phyloP scores from a whole-genome alignment of 495 filamentous ascomycete species.

The Xylaria sp. region DNA sequence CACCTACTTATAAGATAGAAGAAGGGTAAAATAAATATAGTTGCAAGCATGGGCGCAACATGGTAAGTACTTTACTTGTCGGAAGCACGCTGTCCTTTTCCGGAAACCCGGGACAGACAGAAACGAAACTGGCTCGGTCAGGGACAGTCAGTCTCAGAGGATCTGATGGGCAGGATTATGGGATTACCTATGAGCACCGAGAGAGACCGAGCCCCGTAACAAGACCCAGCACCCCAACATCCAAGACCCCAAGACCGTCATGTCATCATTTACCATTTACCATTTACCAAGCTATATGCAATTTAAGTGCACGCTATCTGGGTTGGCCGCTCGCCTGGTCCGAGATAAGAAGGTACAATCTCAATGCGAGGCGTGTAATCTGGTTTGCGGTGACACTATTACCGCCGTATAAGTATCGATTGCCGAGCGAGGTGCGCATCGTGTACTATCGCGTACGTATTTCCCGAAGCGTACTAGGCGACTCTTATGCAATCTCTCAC shows the following conservation, averaged over 20 bases:
- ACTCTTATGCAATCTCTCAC: not conserved
- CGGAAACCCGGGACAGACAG: slow-evolving; percentile 14
- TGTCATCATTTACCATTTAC: too few species aligned
- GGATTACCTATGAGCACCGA: not conserved
- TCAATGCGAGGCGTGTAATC: not conserved
- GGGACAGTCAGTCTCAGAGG: not conserved
- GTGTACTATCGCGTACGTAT: not conserved
- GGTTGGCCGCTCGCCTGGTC: slow-evolving; percentile 19
- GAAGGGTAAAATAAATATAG: not conserved
- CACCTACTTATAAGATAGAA: not conserved
- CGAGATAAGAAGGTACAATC: slow-evolving; percentile 25
- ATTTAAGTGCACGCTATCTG: not conserved
- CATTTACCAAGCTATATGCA: slow-evolving; percentile 1
- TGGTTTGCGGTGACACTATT: slow-evolving; percentile 1
- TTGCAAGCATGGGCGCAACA: not conserved
- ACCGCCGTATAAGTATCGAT: too few species aligned
- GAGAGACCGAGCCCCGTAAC: slow-evolving; percentile 8
- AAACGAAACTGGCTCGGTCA: not conserved
- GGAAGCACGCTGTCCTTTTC: slow-evolving; percentile 19
- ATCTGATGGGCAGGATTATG: not conserved
- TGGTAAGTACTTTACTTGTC: slow-evolving; percentile 3
- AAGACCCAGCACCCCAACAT: not conserved
- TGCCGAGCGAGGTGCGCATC: too few species aligned
- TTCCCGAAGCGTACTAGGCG: slow-evolving; percentile 3
- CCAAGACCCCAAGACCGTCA: too few species aligned